Evolutionary conservation across 1,284 basidiomycete genomes (phyloP).

Genomic region (Sphagnurus paluster): DNA sequence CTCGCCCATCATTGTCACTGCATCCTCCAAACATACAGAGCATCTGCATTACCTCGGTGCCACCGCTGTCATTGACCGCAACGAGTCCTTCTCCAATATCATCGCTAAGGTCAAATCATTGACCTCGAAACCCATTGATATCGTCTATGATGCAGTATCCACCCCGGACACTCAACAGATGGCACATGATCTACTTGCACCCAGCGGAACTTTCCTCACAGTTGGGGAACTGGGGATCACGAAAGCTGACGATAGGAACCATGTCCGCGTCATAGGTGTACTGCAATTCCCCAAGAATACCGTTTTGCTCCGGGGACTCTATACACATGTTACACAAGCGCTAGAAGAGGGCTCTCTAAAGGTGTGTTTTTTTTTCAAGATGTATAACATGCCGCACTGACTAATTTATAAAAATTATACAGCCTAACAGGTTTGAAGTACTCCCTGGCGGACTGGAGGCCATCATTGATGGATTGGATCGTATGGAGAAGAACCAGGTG

Average conservation of each 20-base stretch:
- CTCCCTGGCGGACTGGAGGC: conserved; percentile 45
- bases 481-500: conserved; percentile 38
- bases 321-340: neutral
- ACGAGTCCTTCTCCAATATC: conserved; percentile 27
- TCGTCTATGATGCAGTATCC: conserved; percentile 42
- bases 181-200: conserved; percentile 13
- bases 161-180: conserved; percentile 18
- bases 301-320: neutral
- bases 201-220: conserved; percentile 10
- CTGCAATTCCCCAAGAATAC: neutral
- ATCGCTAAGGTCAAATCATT: conserved; percentile 24
- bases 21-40: conserved; percentile 43
- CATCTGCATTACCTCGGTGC: conserved; percentile 53
- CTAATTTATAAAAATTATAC: no score
- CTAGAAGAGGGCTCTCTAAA: conserved; percentile 6
- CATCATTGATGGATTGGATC: conserved; percentile 41
- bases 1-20: conserved; percentile 52
- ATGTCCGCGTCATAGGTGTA: neutral
- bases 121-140: conserved; percentile 29
- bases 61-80: conserved; percentile 50
- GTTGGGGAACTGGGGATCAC: conserved; percentile 5
- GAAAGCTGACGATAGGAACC: neutral
- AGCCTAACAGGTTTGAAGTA: conserved; percentile 43
- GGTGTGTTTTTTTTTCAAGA: no score
- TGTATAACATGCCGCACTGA: no score